These are phyloP conservation scores for Didymella keratinophila DNA, from an alignment of 2,329 filamentous ascomycete genomes.

Conservation along the genomic window DNA sequence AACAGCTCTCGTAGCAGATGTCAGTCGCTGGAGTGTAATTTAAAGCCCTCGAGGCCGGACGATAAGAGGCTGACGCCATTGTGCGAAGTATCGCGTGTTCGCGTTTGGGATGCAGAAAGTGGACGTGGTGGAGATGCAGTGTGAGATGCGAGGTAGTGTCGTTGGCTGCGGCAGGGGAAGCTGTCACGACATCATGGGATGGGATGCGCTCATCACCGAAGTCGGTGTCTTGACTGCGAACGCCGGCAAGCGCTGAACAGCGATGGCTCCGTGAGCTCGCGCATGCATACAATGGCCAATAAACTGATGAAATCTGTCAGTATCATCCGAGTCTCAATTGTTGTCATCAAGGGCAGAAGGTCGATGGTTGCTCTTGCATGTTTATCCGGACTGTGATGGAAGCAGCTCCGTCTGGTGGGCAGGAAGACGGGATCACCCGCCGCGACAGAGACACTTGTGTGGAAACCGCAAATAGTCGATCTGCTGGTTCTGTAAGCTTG, in stretches of 20 bases:
- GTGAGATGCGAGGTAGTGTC: constrained; percentile 1
- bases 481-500: no score
- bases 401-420: not conserved
- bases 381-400: not conserved
- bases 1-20: not conserved
- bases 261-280: not conserved
- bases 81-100: not conserved
- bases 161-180: constrained; percentile 6
- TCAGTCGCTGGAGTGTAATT: not conserved
- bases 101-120: not conserved
- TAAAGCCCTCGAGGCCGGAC: not conserved
- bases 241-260: not conserved
- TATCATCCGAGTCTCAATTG: not conserved
- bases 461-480: not conserved
- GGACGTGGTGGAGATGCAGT: constrained; percentile 8
- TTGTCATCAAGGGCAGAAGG: not conserved
- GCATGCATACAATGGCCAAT: not conserved
- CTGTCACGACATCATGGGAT: constrained; percentile 14
- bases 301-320: not conserved
- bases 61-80: not conserved
- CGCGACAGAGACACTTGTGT: no score
- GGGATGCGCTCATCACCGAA: constrained; percentile 6
- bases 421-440: not conserved
- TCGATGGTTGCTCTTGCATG: not conserved
- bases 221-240: not conserved